These are phyloP conservation scores for Waltiozyma sp. DNA, from an alignment of 1,139 yeast genomes.

Conservation along the genomic window DNA sequence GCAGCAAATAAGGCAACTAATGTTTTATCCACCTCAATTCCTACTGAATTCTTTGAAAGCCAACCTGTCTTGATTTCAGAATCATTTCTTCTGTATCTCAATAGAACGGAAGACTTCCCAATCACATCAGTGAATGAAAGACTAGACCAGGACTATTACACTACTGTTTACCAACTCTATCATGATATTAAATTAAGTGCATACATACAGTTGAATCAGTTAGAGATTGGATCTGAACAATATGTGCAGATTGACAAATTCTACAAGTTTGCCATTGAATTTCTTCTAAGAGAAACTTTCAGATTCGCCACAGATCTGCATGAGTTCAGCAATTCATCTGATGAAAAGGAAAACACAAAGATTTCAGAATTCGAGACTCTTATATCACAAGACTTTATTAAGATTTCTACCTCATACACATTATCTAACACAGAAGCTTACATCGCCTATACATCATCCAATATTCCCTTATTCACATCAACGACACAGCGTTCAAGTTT, in stretches of 20 bases:
- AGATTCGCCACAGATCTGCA: constrained; percentile 30
- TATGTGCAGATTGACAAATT: constrained; percentile 57
- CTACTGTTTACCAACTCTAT: constrained; percentile 41
- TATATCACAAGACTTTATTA: constrained; percentile 49
- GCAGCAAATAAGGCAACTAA: background rate
- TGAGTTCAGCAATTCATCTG: constrained; percentile 10
- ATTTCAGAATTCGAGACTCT: constrained; percentile 18
- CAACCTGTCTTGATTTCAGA: background rate
- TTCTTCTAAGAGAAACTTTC: constrained; percentile 60
- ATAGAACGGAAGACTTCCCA: constrained; percentile 4
- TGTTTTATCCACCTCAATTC: background rate
- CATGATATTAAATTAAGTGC: constrained; percentile 68
- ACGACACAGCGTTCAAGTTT: constrained; percentile 50
- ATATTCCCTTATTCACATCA: constrained; percentile 59
- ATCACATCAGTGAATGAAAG: constrained; percentile 25
- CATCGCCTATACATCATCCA: constrained; percentile 34
- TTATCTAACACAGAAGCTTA: constrained; percentile 57
- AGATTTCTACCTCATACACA: constrained; percentile 49
- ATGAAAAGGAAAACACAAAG: constrained; percentile 3
- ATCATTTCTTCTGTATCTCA: background rate
- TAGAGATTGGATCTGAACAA: constrained; percentile 42
- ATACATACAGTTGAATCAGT: constrained; percentile 35
- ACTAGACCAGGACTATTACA: constrained; percentile 27
- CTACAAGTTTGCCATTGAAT: constrained; percentile 59
- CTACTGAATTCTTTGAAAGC: background rate